phyloP scores from a whole-genome alignment of 805 yeast genomes.

The Yamadazyma takamatsuzukensis region DNA sequence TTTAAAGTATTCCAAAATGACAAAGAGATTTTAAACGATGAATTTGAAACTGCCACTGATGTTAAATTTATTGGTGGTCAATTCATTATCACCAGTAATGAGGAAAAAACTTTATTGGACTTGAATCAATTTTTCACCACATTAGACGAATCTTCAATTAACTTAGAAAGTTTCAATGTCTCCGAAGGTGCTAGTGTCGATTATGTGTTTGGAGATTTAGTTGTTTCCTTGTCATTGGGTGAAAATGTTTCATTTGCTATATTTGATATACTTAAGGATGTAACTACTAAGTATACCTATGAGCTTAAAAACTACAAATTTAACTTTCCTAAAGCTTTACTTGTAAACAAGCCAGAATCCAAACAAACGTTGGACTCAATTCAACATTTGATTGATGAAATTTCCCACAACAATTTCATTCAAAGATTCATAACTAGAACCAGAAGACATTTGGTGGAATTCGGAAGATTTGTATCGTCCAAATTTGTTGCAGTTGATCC shows the following conservation, averaged over 20 bases:
- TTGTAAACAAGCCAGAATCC: slow-evolving; percentile 30
- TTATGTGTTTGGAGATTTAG: slow-evolving; percentile 7
- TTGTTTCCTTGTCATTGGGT: slow-evolving; percentile 6
- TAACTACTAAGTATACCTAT: neutral
- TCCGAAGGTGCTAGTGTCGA: slow-evolving; percentile 2
- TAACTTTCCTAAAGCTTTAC: slow-evolving; percentile 7
- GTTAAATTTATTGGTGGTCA: slow-evolving; percentile 3
- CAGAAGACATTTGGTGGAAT: slow-evolving; percentile 29
- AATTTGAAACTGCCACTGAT: slow-evolving; percentile 3
- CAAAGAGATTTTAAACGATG: slow-evolving; percentile 8
- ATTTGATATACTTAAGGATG: slow-evolving; percentile 5
- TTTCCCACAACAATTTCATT: slow-evolving; percentile 16
- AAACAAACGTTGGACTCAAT: slow-evolving; percentile 23
- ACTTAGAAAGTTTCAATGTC: slow-evolving; percentile 9
- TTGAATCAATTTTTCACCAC: slow-evolving; percentile 7
- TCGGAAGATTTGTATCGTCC: slow-evolving; percentile 24
- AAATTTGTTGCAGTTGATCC: slow-evolving; percentile 5
- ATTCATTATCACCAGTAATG: slow-evolving; percentile 7
- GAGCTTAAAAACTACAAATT: slow-evolving; percentile 4
- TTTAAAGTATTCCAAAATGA: slow-evolving; percentile 7
- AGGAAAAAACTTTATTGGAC: slow-evolving; percentile 10
- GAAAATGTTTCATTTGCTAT: neutral
- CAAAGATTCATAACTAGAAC: slow-evolving; percentile 27
- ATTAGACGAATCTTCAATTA: slow-evolving; percentile 10
- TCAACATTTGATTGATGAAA: slow-evolving; percentile 30